Base-by-base conservation (phyloP, 176 grass and related monocot genomes). In the Oryza meyeriana region DNA sequence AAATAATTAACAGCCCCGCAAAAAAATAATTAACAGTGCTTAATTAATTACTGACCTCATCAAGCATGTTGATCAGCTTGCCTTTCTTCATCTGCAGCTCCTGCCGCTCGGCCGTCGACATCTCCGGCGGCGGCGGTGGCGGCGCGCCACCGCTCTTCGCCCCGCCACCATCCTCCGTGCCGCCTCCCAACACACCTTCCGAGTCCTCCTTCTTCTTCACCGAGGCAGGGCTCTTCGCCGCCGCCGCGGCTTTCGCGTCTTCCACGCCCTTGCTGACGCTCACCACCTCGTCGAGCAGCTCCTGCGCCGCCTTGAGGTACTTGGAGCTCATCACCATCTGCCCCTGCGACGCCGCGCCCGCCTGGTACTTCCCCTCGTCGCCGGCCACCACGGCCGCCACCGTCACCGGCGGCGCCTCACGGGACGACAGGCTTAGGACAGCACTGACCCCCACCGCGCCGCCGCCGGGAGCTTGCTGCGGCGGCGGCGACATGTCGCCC, bases 21-120 rank as follows among this genome's bases (percentile, higher is more conserved):
- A n/a, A n/a, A n/a, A n/a, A n/a, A n/a, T n/a, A n/a, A 26, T 27
- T 52, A 65, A 50, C 12, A 17, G 64, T 18, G n/a, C 10, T n/a
- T 22, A 67, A 42, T 66, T 81, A 34, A 41, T 55, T 76, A 79
- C 78, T 90, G 90, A 98, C 96, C 88, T 96, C 93, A 35, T 99
- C 97, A 61, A 99, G 91, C 97, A 99, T 96, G 72, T 99, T 96
- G 74, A 90, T 79, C 45, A 99, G 97, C 83, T 99, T 99, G 68
- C 90, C 90, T 91, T 99, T 99, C 97, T 99, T 99, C 97, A 99
- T 96, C 89, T 96, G 93, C 62, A 94, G 72, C 89, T 99, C 97
- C 79, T 99, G 97, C 82, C 91, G 82, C 85, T 96, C 97, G 4
- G 97, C 97, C 29, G 97, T 94, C 4, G 93, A 86, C 59, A 99